These are phyloP conservation scores for Rhazya stricta DNA, from an alignment of 257 asterid species.

Conservation along the genomic window DNA sequence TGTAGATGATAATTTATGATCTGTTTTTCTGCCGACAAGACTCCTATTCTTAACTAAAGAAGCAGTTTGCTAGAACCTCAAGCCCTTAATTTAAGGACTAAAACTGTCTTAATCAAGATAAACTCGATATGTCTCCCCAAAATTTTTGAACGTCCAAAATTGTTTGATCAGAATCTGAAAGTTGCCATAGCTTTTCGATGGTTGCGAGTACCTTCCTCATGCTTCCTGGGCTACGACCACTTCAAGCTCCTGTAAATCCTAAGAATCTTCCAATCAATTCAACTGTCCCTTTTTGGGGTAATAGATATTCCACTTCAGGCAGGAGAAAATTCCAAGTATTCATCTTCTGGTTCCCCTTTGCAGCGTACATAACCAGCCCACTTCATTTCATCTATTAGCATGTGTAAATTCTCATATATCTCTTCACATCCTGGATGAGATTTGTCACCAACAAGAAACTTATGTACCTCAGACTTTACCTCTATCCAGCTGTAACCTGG, in stretches of 20 bases:
- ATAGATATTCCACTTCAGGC: background rate
- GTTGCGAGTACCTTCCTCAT: background rate
- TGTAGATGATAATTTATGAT: background rate
- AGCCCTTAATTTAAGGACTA: too few species aligned
- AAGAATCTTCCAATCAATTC: background rate
- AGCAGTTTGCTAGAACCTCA: background rate
- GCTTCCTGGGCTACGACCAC: background rate
- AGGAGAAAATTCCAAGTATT: slow-evolving; percentile 1
- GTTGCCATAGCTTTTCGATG: background rate
- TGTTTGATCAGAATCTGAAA: background rate
- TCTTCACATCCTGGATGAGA: slow-evolving; percentile 72
- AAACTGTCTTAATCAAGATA: background rate
- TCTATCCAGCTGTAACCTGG: slow-evolving; percentile 96
- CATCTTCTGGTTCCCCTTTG: background rate
- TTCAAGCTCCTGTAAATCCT: background rate
- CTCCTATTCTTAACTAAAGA: too few species aligned
- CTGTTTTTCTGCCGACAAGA: too few species aligned
- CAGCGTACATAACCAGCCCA: slow-evolving; percentile 17
- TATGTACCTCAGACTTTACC: slow-evolving; percentile 70
- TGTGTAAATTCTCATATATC: slow-evolving; percentile 44
- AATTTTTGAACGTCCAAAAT: background rate
- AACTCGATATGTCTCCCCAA: background rate
- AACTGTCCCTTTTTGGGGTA: background rate
- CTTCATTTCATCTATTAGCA: slow-evolving; percentile 60
- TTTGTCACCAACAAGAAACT: slow-evolving; percentile 82